Conservation (phyloP, 2,329 filamentous ascomycete genomes). For the Moelleriella libera region DNA sequence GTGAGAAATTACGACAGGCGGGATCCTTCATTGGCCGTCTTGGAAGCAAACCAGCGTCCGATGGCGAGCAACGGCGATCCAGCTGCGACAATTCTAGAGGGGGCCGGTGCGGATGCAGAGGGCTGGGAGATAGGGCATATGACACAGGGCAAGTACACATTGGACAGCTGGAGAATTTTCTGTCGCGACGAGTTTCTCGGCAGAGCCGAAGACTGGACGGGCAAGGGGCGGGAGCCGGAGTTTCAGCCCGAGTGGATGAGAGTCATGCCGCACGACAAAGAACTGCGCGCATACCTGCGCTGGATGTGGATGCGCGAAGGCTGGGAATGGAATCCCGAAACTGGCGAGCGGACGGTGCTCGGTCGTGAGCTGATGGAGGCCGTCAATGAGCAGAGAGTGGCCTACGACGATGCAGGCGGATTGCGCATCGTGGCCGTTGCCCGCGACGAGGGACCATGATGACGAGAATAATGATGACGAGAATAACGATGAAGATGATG, state of each 20-base stretch:
- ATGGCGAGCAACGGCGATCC: neutral
- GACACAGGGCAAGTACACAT: slow-evolving; percentile 66
- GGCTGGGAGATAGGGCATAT: slow-evolving; percentile 80
- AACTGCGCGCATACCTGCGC: slow-evolving; percentile 69
- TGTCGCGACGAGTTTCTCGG: slow-evolving; percentile 67
- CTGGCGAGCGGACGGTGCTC: slow-evolving; percentile 46
- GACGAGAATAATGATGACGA: neutral
- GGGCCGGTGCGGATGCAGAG: slow-evolving; percentile 11
- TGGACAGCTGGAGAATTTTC: slow-evolving; percentile 90
- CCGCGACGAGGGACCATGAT: neutral
- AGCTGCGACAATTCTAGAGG: neutral
- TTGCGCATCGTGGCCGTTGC: slow-evolving; percentile 24
- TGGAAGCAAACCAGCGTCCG: too few relatives aligned
- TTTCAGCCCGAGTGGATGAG: slow-evolving; percentile 88
- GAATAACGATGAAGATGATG: too few relatives aligned
- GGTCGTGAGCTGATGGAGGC: slow-evolving; percentile 37
- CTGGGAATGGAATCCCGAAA: slow-evolving; percentile 64
- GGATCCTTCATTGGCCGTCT: slow-evolving; percentile 12
- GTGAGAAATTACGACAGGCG: slow-evolving; percentile 33
- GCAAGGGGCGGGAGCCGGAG: slow-evolving; percentile 29
- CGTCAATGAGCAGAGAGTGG: slow-evolving; percentile 42
- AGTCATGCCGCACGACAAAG: slow-evolving; percentile 71
- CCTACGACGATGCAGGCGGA: slow-evolving; percentile 35
- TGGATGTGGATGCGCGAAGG: slow-evolving; percentile 92
- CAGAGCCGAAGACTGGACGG: slow-evolving; percentile 51